Evolutionary conservation across 208 protist species (phyloP), one percentile per base, ranked within the genome.

Genomic region (Crithidia sp.): DNA sequence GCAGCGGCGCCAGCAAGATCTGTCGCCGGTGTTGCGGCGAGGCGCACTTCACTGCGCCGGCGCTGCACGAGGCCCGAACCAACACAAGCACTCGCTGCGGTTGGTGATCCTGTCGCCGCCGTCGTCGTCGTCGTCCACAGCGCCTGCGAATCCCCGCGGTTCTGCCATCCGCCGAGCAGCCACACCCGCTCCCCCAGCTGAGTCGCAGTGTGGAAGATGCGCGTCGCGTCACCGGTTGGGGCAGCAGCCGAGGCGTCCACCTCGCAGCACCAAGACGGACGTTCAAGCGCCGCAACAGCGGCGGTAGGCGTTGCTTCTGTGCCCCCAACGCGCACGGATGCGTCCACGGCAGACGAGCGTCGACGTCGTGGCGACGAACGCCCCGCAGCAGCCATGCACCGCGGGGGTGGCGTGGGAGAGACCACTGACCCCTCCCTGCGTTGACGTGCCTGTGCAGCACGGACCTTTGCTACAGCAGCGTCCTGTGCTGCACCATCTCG

Each of bases 181-280:
- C 74, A 79, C 49, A 79, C 64, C 19, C 74, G 66, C 7, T 53
- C 45, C 17, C 67, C 44, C 19, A 79, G 50, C 57, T 56, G 28
- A 12, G 74, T 79, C 13, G 74, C 74, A 8, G 60, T 79, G 74
- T 79, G 74, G 57, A 72, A 79, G 19, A 79, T 41, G 14, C 61
- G 66, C 43, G 58, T 43, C 39, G 14, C 7, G 10, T 10, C 9
- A 5, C 41, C 3, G 14, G 65, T 2, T 8, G 28, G 28, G 28
- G 28, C 28, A 28, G 28, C 28, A 28, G 3, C 28, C 16, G 63
- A 8, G 28, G 43, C 52, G n/a, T 59, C 47, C 14, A 59, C 64
- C 7, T 59, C 64, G 62, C 44, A 4, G 40, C 28, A 7, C 7
- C 4, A 5, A 41, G n/a, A 36, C 28, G 49, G 28, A 28, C 28